Evolutionary conservation across 805 yeast genomes (phyloP).

Genomic region (Metschnikowia picachoensis): DNA sequence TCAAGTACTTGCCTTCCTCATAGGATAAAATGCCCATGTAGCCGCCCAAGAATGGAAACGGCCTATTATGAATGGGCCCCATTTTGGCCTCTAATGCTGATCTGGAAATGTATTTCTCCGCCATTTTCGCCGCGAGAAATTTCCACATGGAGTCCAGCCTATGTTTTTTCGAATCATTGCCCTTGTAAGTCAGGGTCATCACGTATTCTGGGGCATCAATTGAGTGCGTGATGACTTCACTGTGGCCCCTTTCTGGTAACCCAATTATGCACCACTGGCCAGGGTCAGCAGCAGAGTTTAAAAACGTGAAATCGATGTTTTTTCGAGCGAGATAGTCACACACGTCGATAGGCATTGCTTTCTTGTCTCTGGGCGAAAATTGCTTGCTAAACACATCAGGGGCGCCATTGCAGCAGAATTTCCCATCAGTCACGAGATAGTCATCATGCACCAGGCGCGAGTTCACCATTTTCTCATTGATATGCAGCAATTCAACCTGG

Average conservation of each 20-base stretch:
- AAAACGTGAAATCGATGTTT: slow-evolving; percentile 43
- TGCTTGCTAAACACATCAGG: slow-evolving; percentile 5
- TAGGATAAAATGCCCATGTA: slow-evolving; percentile 81
- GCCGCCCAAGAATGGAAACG: slow-evolving; percentile 88
- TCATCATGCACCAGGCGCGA: slow-evolving; percentile 21
- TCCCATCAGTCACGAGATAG: slow-evolving; percentile 17
- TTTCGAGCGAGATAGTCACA: slow-evolving; percentile 43
- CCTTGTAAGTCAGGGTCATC: slow-evolving; percentile 25
- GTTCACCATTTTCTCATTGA: slow-evolving; percentile 1
- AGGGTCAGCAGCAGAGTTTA: slow-evolving; percentile 78
- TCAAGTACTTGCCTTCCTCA: slow-evolving; percentile 69
- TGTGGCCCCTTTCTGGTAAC: slow-evolving; percentile 44
- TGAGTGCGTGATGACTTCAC: slow-evolving; percentile 59
- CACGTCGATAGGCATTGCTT: slow-evolving; percentile 40
- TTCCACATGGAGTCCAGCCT: slow-evolving; percentile 45
- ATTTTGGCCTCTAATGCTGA: slow-evolving; percentile 20
- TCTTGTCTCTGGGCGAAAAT: slow-evolving; percentile 1
- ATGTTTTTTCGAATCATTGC: slow-evolving; percentile 3
- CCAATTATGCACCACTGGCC: slow-evolving; percentile 91
- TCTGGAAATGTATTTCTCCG: slow-evolving; percentile 29
- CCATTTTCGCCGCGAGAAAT: slow-evolving; percentile 48
- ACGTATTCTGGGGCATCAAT: slow-evolving; percentile 37
- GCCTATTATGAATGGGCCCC: slow-evolving; percentile 19
- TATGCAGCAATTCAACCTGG: background rate
- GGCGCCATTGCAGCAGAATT: background rate